phyloP scores from a whole-genome alignment of 805 yeast genomes.

The Suhomyces canberraensis region DNA sequence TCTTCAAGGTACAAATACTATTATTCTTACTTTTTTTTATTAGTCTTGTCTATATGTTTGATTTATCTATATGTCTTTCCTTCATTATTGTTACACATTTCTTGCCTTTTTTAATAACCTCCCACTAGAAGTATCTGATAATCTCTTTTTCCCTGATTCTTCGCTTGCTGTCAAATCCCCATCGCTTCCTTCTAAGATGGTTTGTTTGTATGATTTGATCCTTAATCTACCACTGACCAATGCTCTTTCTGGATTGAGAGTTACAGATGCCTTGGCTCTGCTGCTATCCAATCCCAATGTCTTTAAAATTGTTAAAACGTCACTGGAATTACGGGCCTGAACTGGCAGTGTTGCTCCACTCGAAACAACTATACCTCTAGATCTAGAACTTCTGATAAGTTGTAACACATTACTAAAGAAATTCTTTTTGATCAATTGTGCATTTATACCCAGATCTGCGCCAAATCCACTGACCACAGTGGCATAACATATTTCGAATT shows the following conservation, averaged over 20 bases:
- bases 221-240: slow-evolving; percentile 74
- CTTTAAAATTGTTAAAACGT: slow-evolving; percentile 61
- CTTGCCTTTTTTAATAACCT: slow-evolving; percentile 19
- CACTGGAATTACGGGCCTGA: slow-evolving; percentile 63
- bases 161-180: slow-evolving; percentile 5
- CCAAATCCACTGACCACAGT: slow-evolving; percentile 44
- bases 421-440: slow-evolving; percentile 42
- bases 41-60: too few species aligned
- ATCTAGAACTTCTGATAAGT: slow-evolving; percentile 75
- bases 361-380: slow-evolving; percentile 73
- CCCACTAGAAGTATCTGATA: slow-evolving; percentile 22
- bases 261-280: slow-evolving; percentile 57
- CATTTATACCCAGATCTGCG: not conserved
- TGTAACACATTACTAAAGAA: slow-evolving; percentile 71
- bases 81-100: not conserved
- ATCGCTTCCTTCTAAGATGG: slow-evolving; percentile 51
- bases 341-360: slow-evolving; percentile 65
- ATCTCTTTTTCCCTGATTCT: slow-evolving; percentile 16
- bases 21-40: too few species aligned
- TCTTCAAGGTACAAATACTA: too few species aligned
- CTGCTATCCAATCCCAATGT: slow-evolving; percentile 69
- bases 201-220: slow-evolving; percentile 73
- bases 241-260: slow-evolving; percentile 59
- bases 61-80: too few species aligned
- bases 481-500: slow-evolving; percentile 73